Base-by-base conservation (phyloP, 164 flowering plant genomes). In the Piper longum region DNA sequence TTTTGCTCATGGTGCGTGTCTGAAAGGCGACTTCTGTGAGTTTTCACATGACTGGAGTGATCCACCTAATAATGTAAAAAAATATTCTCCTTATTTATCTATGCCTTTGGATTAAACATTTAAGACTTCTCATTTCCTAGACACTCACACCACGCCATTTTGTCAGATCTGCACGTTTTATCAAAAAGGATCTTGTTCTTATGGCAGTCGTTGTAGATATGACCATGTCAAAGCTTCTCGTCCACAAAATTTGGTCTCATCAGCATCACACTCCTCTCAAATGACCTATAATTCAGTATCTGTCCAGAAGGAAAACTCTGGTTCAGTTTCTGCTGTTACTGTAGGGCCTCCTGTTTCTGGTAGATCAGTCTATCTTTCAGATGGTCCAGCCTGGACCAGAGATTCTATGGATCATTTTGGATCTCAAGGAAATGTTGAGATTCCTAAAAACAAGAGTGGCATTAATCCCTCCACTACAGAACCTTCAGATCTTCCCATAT, bases 11-110 rank as follows among this genome's bases (percentile, higher is more conserved):
- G 98, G 98, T 54, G 89, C 96, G 65, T 91, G 98, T 70, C 61
- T 89, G 40, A 91, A 91, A 80, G 96, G 98, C 70, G 98, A 91
- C 64, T 76, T 79, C 70, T 91, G 98, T 73, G 96, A 87, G 79
- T 91, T 79, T 71, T 83, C 91, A 16, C 98, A 91, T 81, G 91
- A 89, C 67, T 83, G 92, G 91, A 89, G 75, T 64, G 90, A 73
- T 67, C 82, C 87, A 16, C 42, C 95, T 39, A 87, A 85, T 71
- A 88, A 88, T 72, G 98, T 91, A 80, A 71, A 55, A 0, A 8
- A 42, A 5, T 54, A 14, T 55, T 6, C 3, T 67, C 70, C 57
- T 41, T 57, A n/a, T 9, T 62, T 36, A 41, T 14, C 2, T 39
- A 40, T 57, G 40, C 7, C 44, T 36, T 70, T 39, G 48, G 58